Percentiles rank a stretch among this genome's conserved stretches.
These are phyloP conservation scores for Pascua guehoae DNA, from an alignment of 1,284 basidiomycete genomes.

Conservation along the genomic window DNA sequence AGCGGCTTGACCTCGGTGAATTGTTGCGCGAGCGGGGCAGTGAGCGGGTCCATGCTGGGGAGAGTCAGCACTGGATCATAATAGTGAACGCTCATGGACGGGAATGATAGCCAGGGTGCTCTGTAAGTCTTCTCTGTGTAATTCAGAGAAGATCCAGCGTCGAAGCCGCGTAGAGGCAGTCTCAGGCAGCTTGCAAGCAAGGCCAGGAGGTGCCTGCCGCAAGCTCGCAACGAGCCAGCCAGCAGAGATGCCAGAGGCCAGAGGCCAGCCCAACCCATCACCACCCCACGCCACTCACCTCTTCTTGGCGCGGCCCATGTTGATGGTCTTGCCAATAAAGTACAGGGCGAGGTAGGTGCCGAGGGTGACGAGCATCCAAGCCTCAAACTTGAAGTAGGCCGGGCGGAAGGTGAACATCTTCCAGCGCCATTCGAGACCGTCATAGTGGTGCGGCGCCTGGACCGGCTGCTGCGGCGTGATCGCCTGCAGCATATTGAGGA, in stretches of 20 bases:
- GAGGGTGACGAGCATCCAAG: conserved; percentile 56
- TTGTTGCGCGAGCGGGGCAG: conserved; percentile 24
- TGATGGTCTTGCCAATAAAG: conserved; percentile 39
- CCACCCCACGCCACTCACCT: conserved; percentile 36
- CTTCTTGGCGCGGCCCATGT: conserved; percentile 32
- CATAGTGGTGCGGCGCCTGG: conserved; percentile 52
- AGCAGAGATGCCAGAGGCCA: background rate
- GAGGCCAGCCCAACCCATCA: background rate
- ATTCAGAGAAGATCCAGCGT: too few species aligned
- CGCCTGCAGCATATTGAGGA: conserved; percentile 53
- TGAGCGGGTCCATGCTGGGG: conserved; percentile 24
- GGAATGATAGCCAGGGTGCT: too few species aligned
- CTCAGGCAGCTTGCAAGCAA: too few species aligned
- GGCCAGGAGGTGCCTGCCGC: background rate
- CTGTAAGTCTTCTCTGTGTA: too few species aligned
- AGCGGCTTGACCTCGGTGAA: conserved; percentile 32
- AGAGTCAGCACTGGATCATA: background rate
- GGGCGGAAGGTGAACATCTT: conserved; percentile 74
- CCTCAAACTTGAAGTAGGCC: conserved; percentile 69
- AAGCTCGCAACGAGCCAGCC: background rate
- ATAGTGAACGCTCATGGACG: too few species aligned
- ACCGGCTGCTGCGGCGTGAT: conserved; percentile 51
- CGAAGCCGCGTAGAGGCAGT: too few species aligned
- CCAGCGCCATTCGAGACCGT: conserved; percentile 66
- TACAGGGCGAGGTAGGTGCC: conserved; percentile 43